Conservation (phyloP, 768 basidiomycete genomes). For the Pisolithus microcarpus region DNA sequence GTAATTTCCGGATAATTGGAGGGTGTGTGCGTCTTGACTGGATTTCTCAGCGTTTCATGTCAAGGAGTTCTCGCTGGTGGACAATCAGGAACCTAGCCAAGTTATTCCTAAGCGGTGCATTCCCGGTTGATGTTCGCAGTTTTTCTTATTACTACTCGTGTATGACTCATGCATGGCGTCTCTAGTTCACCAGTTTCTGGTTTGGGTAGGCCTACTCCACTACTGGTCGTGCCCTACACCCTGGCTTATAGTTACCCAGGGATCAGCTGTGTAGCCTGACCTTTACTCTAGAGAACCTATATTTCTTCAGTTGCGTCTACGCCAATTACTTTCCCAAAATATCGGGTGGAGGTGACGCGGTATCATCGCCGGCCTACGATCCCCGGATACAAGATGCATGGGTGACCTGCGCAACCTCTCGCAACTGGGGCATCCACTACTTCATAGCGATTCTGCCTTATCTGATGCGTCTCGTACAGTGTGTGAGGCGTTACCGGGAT, state of each 20-base stretch:
- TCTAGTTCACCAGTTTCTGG: conserved; percentile 83
- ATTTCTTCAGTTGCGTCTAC: conserved; percentile 72
- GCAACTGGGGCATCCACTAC: conserved; percentile 58
- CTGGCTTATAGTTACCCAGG: conserved; percentile 28
- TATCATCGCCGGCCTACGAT: conserved; percentile 9
- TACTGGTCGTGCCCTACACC: background rate
- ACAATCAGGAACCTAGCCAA: conserved; percentile 55
- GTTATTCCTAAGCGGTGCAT: conserved; percentile 61
- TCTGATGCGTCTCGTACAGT: conserved; percentile 74
- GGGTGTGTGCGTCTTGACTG: background rate
- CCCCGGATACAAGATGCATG: conserved; percentile 39
- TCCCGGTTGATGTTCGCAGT: conserved; percentile 60
- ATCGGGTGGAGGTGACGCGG: background rate
- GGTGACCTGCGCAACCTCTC: conserved; percentile 33
- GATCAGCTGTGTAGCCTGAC: conserved; percentile 79
- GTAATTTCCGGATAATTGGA: background rate
- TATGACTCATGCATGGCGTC: background rate
- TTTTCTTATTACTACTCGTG: background rate
- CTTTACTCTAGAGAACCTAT: conserved; percentile 69
- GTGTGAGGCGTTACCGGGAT: conserved; percentile 80
- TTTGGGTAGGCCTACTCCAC: conserved; percentile 49
- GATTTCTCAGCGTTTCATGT: conserved; percentile 38
- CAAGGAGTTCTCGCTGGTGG: conserved; percentile 59
- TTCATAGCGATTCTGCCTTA: conserved; percentile 61
- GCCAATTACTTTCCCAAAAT: conserved; percentile 11